phyloP scores from a whole-genome alignment of 371 early-diverging fungal genomes.

The Quaeritorhiza haematococci region DNA sequence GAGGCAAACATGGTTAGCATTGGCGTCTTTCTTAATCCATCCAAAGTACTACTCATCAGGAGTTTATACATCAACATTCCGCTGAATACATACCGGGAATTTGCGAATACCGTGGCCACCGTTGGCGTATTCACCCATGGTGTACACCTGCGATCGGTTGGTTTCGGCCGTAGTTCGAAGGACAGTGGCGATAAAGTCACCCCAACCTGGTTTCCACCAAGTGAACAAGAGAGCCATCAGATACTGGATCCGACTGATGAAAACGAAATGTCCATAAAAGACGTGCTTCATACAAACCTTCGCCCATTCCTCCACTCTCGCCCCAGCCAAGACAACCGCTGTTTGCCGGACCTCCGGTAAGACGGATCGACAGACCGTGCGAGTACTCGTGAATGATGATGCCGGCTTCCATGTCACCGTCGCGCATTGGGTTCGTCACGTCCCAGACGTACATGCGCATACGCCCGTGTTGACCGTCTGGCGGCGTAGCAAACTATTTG shows the following conservation, averaged over 20 bases:
- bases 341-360: slow-evolving; percentile 92
- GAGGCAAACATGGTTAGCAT: slow-evolving; percentile 16
- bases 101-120: slow-evolving; percentile 82
- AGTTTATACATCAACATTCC: slow-evolving; percentile 3
- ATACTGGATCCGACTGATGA: slow-evolving; percentile 2
- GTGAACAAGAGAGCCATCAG: no score
- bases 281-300: not conserved
- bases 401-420: slow-evolving; percentile 90
- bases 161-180: slow-evolving; percentile 62
- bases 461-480: slow-evolving; percentile 83
- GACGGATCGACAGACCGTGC: slow-evolving; percentile 84
- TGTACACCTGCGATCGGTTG: slow-evolving; percentile 59
- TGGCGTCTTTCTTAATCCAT: not conserved
- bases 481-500: slow-evolving; percentile 98
- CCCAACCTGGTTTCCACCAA: slow-evolving; percentile 83
- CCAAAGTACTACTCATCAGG: not conserved
- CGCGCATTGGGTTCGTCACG: slow-evolving; percentile 67
- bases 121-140: slow-evolving; percentile 79
- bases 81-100: slow-evolving; percentile 37
- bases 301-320: slow-evolving; percentile 87
- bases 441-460: slow-evolving; percentile 95
- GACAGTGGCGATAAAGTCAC: slow-evolving; percentile 88
- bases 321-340: slow-evolving; percentile 88
- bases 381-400: slow-evolving; percentile 68
- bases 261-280: not conserved